These are phyloP conservation scores for Xylariaceae sp. DNA, from an alignment of 2,329 filamentous ascomycete species.

Conservation along the genomic window DNA sequence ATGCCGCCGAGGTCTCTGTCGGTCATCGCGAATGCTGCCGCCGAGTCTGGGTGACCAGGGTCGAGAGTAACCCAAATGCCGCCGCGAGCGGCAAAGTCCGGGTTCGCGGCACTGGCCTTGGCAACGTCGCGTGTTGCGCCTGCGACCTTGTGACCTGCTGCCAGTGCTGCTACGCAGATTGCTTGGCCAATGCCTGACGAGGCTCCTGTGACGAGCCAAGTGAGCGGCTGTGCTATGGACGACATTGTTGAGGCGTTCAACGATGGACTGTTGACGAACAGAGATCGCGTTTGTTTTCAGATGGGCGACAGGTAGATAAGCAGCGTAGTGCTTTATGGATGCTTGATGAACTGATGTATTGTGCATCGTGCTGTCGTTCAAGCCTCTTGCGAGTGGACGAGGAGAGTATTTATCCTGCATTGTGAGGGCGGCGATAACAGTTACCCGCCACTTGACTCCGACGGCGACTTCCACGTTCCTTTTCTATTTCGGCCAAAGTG, in stretches of 20 bases:
- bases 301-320: conserved; percentile 2
- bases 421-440: conserved; percentile 2
- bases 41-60: conserved; percentile 7
- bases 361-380: not conserved
- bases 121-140: conserved; percentile 11
- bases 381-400: conserved; percentile 1
- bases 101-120: conserved; percentile 7
- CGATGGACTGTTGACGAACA: not conserved
- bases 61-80: conserved; percentile 13
- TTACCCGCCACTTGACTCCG: conserved; percentile 7
- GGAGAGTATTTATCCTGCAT: conserved; percentile 8
- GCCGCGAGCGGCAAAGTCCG: conserved; percentile 10
- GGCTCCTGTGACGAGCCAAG: conserved; percentile 14
- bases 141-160: conserved; percentile 7
- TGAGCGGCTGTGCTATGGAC: conserved; percentile 7
- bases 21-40: conserved; percentile 4
- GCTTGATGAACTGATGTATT: conserved; percentile 3
- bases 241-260: conserved; percentile 7
- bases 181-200: conserved; percentile 13
- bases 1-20: conserved; percentile 8
- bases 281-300: conserved; percentile 2
- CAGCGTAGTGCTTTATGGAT: conserved; percentile 1
- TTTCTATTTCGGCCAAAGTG: conserved; percentile 5
- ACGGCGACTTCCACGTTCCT: conserved; percentile 5
- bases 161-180: conserved; percentile 9